Evolutionary conservation across 352 stramenopile genomes (phyloP).

Genomic region (Pythium aquatile): DNA sequence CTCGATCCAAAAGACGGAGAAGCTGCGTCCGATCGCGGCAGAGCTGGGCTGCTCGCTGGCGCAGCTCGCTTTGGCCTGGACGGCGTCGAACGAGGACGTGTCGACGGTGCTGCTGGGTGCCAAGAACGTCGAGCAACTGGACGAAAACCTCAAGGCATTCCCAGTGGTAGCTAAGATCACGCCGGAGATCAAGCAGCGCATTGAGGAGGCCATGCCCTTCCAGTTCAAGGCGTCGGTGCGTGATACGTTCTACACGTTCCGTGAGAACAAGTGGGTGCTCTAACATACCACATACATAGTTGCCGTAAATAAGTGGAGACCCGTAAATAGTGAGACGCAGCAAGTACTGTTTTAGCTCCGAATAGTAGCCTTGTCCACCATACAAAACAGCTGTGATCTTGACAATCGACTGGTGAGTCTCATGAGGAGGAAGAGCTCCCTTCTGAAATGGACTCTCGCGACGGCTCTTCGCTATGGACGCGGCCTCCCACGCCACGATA

Average conservation of each 20-base stretch:
- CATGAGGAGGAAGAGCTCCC: no score
- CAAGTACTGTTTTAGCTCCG: no score
- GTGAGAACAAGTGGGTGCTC: conserved; percentile 1
- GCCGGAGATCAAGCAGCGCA: conserved; percentile 41
- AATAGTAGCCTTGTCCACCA: no score
- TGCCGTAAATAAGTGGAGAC: no score
- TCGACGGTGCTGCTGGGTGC: conserved; percentile 46
- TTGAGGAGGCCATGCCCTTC: conserved; percentile 41
- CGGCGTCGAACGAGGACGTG: conserved; percentile 41
- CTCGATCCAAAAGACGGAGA: conserved; percentile 18
- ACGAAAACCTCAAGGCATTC: conserved; percentile 54
- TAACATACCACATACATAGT: no score
- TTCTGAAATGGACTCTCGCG: no score
- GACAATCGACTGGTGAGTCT: no score
- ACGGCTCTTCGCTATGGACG: no score
- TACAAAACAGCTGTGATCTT: no score
- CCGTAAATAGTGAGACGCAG: no score
- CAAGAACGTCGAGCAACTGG: conserved; percentile 38
- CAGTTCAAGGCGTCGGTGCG: conserved; percentile 23
- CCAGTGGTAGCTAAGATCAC: conserved; percentile 40
- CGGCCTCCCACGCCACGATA: no score
- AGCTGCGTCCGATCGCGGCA: conserved; percentile 32
- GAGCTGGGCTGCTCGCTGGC: conserved; percentile 37
- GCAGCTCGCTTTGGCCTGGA: conserved; percentile 51
- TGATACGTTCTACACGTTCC: conserved; percentile 11